phyloP scores from a whole-genome alignment of 192 early-diverging fungal species.

The Jimgerdemannia lactiflua region DNA sequence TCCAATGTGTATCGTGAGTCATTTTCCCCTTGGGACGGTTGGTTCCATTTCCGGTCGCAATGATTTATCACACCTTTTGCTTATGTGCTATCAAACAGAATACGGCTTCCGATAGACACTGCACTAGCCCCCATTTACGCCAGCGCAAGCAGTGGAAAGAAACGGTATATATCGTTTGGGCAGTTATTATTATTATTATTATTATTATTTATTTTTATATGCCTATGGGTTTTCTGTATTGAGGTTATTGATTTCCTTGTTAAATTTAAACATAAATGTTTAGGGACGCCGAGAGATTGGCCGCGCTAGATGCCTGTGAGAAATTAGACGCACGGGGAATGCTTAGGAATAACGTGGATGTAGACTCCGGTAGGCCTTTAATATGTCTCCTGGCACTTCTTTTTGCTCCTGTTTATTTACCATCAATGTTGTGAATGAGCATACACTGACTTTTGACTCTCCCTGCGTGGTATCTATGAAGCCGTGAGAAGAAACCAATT shows the following conservation, averaged over 20 bases:
- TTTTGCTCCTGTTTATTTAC: neutral
- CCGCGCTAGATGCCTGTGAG: conserved; percentile 62
- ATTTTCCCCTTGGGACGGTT: too few relatives aligned
- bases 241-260: neutral
- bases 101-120: conserved; percentile 39
- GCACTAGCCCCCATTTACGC: conserved; percentile 41
- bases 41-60: too few relatives aligned
- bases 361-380: conserved; percentile 2
- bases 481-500: conserved; percentile 20
- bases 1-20: too few relatives aligned
- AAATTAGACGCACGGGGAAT: conserved; percentile 53
- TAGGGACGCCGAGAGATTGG: conserved; percentile 61
- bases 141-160: conserved; percentile 30
- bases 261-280: neutral
- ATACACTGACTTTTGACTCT: neutral
- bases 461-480: neutral
- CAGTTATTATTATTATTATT: neutral
- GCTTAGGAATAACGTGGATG: conserved; percentile 24
- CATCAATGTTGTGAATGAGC: neutral
- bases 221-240: neutral
- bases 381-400: neutral
- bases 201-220: neutral
- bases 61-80: too few relatives aligned
- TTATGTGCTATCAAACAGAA: conserved; percentile 7
- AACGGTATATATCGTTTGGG: conserved; percentile 4